Conservation (phyloP, 371 early-diverging fungal genomes). For the Mucor circinelloides region DNA sequence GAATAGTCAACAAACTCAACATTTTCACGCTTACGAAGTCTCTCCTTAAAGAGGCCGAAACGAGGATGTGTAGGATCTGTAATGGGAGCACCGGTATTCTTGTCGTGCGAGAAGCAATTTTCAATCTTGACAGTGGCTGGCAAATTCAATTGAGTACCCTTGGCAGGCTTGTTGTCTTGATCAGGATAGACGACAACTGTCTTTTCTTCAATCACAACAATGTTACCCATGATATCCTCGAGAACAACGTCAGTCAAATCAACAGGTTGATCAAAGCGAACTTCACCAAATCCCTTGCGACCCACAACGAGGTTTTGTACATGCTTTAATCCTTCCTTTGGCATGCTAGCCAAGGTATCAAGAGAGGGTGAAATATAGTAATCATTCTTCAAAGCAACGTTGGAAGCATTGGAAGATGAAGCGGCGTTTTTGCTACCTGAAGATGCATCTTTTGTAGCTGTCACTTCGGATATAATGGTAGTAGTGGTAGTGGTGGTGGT, state of each 20-base stretch:
- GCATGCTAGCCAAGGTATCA: constrained; percentile 43
- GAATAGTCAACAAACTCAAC: constrained; percentile 82
- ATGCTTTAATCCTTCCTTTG: constrained; percentile 67
- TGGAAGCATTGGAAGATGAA: constrained; percentile 4
- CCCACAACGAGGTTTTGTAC: constrained; percentile 80
- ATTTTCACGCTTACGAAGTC: constrained; percentile 66
- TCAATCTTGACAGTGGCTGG: constrained; percentile 81
- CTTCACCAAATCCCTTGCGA: constrained; percentile 71
- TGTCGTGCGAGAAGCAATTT: constrained; percentile 82
- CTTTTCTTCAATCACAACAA: constrained; percentile 74
- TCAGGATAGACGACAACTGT: constrained; percentile 84
- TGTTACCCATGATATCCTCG: constrained; percentile 77
- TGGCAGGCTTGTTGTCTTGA: constrained; percentile 73
- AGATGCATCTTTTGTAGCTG: background rate
- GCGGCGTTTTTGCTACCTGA: background rate
- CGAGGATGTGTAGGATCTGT: constrained; percentile 70
- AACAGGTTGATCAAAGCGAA: constrained; percentile 79
- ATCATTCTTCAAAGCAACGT: constrained; percentile 25
- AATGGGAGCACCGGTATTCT: constrained; percentile 70
- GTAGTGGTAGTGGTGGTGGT: constrained; percentile 7
- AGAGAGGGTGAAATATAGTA: constrained; percentile 44
- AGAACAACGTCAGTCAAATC: constrained; percentile 73
- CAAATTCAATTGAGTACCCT: constrained; percentile 88
- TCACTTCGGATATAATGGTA: background rate
- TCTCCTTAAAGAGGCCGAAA: constrained; percentile 68